A percentile compares a stretch with the other conserved stretches of the same genome.
Conservation (phyloP, 2,329 filamentous ascomycete species). For the Juglanconis oblonga region DNA sequence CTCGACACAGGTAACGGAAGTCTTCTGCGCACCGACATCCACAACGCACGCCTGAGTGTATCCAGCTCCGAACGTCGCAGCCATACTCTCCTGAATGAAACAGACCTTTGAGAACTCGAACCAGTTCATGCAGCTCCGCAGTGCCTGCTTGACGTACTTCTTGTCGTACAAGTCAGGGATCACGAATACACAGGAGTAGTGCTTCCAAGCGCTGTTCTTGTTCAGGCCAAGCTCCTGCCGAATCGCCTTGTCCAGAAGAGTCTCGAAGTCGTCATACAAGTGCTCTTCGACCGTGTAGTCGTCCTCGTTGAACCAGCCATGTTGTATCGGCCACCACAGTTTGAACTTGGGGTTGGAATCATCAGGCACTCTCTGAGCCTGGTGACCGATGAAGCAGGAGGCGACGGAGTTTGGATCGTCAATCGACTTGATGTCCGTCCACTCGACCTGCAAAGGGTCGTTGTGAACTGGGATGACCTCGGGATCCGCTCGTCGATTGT, state of each 20-base stretch:
- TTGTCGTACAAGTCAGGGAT: slow-evolving; percentile 98
- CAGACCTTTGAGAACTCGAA: slow-evolving; percentile 87
- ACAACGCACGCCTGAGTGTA: slow-evolving; percentile 94
- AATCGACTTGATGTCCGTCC: slow-evolving; percentile 75
- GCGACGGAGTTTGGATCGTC: slow-evolving; percentile 61
- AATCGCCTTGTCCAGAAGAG: slow-evolving; percentile 82
- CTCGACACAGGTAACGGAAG: slow-evolving; percentile 93
- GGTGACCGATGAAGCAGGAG: slow-evolving; percentile 73
- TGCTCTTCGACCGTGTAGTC: slow-evolving; percentile 80
- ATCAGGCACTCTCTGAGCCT: slow-evolving; percentile 84
- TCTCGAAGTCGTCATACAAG: slow-evolving; percentile 82
- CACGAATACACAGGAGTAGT: slow-evolving; percentile 95
- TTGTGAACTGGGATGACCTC: slow-evolving; percentile 93
- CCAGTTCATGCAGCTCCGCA: slow-evolving; percentile 83
- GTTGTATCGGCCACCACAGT: slow-evolving; percentile 84
- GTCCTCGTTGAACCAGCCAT: slow-evolving; percentile 85
- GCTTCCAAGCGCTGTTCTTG: slow-evolving; percentile 75
- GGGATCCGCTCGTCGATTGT: slow-evolving; percentile 78
- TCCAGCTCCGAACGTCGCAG: slow-evolving; percentile 90
- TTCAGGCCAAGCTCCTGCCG: slow-evolving; percentile 78
- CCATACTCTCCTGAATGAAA: slow-evolving; percentile 94
- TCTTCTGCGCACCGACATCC: slow-evolving; percentile 95
- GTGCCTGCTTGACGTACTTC: slow-evolving; percentile 77
- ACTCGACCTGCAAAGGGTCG: slow-evolving; percentile 88
- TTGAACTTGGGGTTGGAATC: slow-evolving; percentile 86